Percentiles rank a stretch among this genome's conserved stretches.
These are phyloP conservation scores for Conticribra weissflogii DNA, from an alignment of 108 stramenopile genomes.

Conservation along the genomic window DNA sequence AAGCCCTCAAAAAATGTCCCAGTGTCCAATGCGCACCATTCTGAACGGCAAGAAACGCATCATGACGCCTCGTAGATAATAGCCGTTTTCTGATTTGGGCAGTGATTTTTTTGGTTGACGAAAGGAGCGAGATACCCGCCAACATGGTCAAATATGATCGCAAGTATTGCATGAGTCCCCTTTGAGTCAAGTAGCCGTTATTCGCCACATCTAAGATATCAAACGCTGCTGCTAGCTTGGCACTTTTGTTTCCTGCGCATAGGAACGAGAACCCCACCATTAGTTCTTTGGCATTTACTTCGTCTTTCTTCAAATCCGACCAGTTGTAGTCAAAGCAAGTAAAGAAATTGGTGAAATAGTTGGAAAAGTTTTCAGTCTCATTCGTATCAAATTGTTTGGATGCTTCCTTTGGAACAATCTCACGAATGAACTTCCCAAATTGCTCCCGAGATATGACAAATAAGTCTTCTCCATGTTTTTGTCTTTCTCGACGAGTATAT, in stretches of 20 bases:
- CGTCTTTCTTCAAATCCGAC: conserved; percentile 62
- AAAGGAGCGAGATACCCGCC: conserved; percentile 72
- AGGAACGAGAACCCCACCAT: conserved; percentile 86
- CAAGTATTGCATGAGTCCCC: conserved; percentile 72
- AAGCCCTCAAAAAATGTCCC: conserved; percentile 66
- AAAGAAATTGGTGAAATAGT: conserved; percentile 71
- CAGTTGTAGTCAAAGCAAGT: conserved; percentile 73
- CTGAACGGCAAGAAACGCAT: conserved; percentile 70
- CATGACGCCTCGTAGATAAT: conserved; percentile 53
- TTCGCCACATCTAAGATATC: conserved; percentile 67
- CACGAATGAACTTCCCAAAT: conserved; percentile 53
- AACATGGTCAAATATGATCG: conserved; percentile 85
- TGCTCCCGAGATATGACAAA: conserved; percentile 45
- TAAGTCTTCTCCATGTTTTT: conserved; percentile 24
- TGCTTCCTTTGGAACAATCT: conserved; percentile 48
- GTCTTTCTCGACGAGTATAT: conserved; percentile 31
- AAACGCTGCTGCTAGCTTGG: conserved; percentile 78
- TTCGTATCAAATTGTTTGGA: conserved; percentile 40
- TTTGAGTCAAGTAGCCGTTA: conserved; percentile 59
- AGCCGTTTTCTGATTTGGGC: conserved; percentile 41
- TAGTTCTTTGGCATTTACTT: conserved; percentile 72
- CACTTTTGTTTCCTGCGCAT: conserved; percentile 88
- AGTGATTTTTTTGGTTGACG: conserved; percentile 43
- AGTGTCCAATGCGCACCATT: conserved; percentile 87
- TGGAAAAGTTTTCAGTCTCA: conserved; percentile 68